These are phyloP conservation scores for Avena sativa DNA, from an alignment of 176 grass and related monocot species.

Conservation along the genomic window DNA sequence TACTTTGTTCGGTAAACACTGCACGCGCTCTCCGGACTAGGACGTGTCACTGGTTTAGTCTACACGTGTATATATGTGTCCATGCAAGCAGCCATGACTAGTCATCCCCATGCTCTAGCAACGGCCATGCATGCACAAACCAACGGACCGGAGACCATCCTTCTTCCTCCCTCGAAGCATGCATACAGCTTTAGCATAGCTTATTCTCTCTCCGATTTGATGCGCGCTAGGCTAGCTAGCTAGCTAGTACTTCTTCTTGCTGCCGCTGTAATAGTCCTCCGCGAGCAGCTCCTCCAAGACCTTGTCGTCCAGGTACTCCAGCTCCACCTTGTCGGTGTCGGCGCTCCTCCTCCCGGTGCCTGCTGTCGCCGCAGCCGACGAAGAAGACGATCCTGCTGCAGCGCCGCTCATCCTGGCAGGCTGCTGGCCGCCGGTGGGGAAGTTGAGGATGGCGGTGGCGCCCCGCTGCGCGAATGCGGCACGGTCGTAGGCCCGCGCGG, in stretches of 20 bases:
- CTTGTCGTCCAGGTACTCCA: conserved; percentile 72
- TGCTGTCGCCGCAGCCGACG: conserved; percentile 36
- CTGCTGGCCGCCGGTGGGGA: conserved; percentile 42
- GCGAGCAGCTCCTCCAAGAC: conserved; percentile 65
- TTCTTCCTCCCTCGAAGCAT: too few species aligned
- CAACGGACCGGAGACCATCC: neutral
- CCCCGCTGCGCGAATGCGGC: conserved; percentile 74
- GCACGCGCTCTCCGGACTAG: conserved; percentile 15
- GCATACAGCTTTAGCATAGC: too few species aligned
- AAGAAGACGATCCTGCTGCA: conserved; percentile 28
- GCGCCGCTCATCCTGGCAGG: conserved; percentile 11
- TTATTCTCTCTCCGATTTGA: too few species aligned
- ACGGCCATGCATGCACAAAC: neutral
- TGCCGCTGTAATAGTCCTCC: conserved; percentile 40
- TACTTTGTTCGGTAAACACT: neutral
- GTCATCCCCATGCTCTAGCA: neutral
- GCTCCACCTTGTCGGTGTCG: conserved; percentile 59
- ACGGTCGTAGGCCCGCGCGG: conserved; percentile 79
- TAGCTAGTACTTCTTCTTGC: conserved; percentile 22
- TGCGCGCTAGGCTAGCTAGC: neutral
- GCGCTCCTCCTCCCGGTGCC: conserved; percentile 13
- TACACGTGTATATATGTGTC: neutral
- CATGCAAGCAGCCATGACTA: neutral
- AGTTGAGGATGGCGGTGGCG: conserved; percentile 75
- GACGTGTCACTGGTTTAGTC: conserved; percentile 29